Conservation (phyloP, 2,329 filamentous ascomycete species). For the Amesomyces nigricolor region DNA sequence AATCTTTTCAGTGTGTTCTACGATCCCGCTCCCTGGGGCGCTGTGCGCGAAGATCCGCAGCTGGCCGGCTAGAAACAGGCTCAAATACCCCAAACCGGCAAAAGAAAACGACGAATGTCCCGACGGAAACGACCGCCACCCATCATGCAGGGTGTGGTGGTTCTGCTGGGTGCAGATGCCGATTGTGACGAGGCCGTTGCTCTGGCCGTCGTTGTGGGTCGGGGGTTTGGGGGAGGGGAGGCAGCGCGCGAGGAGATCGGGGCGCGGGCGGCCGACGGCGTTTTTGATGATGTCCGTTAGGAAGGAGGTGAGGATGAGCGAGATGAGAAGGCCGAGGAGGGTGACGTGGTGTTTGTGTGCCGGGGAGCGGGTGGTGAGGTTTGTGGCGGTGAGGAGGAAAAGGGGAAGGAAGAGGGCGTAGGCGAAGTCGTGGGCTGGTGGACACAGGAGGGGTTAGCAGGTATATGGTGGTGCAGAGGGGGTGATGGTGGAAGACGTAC, state of each 20-base stretch:
- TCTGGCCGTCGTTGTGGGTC: no score
- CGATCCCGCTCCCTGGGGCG: slow-evolving; percentile 16
- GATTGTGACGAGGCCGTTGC: slow-evolving; percentile 53
- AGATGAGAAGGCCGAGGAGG: slow-evolving; percentile 72
- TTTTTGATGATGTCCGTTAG: slow-evolving; percentile 92
- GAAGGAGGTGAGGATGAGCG: slow-evolving; percentile 70
- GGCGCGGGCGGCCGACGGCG: slow-evolving; percentile 72
- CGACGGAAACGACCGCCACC: slow-evolving; percentile 77
- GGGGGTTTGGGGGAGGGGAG: slow-evolving; percentile 54
- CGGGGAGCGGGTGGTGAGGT: slow-evolving; percentile 54
- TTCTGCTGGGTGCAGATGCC: slow-evolving; percentile 67
- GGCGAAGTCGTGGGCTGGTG: slow-evolving; percentile 63
- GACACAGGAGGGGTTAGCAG: not conserved
- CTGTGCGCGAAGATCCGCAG: slow-evolving; percentile 49
- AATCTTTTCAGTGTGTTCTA: slow-evolving; percentile 26
- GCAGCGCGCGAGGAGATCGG: slow-evolving; percentile 67
- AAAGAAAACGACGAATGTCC: slow-evolving; percentile 78
- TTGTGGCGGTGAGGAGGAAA: slow-evolving; percentile 59
- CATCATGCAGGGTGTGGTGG: slow-evolving; percentile 68
- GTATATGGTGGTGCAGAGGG: not conserved
- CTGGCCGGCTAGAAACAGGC: slow-evolving; percentile 64
- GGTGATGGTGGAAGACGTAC: slow-evolving; percentile 42
- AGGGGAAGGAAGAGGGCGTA: slow-evolving; percentile 73
- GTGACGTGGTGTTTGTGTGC: slow-evolving; percentile 80
- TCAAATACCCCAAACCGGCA: slow-evolving; percentile 68